Base-by-base conservation (phyloP, 108 stramenopile species). In the Aurantiochytrium sp. region DNA sequence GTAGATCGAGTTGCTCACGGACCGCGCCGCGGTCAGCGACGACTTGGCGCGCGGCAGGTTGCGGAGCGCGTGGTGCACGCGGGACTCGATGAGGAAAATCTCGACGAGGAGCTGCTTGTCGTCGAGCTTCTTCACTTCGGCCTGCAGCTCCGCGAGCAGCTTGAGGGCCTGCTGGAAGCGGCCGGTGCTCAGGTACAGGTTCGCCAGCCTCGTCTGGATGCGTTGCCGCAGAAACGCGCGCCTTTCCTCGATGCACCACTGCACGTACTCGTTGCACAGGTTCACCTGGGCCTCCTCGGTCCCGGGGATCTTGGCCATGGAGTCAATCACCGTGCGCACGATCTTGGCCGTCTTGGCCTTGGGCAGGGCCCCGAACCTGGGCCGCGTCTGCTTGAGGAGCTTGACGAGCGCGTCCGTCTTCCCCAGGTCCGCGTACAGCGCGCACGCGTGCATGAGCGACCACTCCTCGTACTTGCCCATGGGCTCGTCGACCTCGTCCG, bases 291-390 rank as follows among this genome's bases (percentile, higher is more conserved):
- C 94, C 37, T 95, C 95, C 27, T 95, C 88, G 22, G 95, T 92
- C 39, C 94, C 91, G 6, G 98, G 97, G 69, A 96, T 92, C 55
- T 88, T 86, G 85, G 95, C 95, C 21, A 98, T 97, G 86, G 97
- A 94, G 65, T 99, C 98, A 30, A 99, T 91, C n/a, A 99, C 94
- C 27, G 91, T 93, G 69, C 93, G 92, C 52, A 93, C 92, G 19
- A 99, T 96, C 93, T 99, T 98, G 89, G 99, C 99, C 41, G 95
- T 96, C 89, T 97, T 97, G 53, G 99, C 98, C 93, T 98, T 98
- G 89, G 97, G 97, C 59, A 98, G 91, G 52, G 91, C 90, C 10
- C 85, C 90, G 88, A 99, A 98, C 87, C 98, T 97, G 4, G 95
- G 69, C 27, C 91, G 55, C 8, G 73, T 55, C 31, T 92, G 91